These are phyloP conservation scores for Amanita jacksonii DNA, from an alignment of 768 basidiomycete species.

Conservation along the genomic window DNA sequence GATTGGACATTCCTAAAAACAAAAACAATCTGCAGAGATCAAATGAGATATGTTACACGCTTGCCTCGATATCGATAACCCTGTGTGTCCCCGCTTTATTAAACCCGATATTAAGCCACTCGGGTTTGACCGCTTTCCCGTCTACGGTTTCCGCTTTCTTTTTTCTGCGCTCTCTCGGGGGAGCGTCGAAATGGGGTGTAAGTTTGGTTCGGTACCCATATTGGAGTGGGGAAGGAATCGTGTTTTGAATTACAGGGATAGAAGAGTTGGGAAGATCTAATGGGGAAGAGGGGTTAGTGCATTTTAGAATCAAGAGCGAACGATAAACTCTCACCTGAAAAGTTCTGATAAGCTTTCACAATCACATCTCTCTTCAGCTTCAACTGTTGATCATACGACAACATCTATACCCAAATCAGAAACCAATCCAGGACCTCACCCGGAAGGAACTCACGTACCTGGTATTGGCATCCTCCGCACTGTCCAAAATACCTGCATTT, in stretches of 20 bases:
- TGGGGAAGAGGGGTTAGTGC: neutral
- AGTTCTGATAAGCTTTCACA: conserved; percentile 73
- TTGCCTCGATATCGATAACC: conserved; percentile 87
- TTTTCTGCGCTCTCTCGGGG: conserved; percentile 34
- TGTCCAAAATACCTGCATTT: conserved; percentile 81
- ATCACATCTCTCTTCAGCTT: conserved; percentile 82
- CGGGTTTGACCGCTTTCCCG: conserved; percentile 28
- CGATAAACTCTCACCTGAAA: conserved; percentile 37
- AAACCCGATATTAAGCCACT: conserved; percentile 85
- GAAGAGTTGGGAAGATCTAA: conserved; percentile 44
- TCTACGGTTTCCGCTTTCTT: conserved; percentile 12
- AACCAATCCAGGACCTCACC: too few species aligned
- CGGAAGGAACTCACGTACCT: conserved; percentile 38
- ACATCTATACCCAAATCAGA: too few species aligned
- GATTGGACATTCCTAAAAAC: conserved; percentile 80
- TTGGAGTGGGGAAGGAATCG: conserved; percentile 80
- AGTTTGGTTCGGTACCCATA: conserved; percentile 96
- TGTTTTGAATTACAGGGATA: conserved; percentile 60
- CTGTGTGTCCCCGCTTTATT: conserved; percentile 65
- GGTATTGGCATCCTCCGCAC: conserved; percentile 93
- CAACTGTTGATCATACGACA: conserved; percentile 82
- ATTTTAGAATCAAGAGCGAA: conserved; percentile 4
- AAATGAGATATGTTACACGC: too few species aligned
- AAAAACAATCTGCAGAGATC: too few species aligned
- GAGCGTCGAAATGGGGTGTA: conserved; percentile 90